These are phyloP conservation scores for Penicillium angulare DNA, from an alignment of 495 filamentous ascomycete genomes.

Conservation along the genomic window DNA sequence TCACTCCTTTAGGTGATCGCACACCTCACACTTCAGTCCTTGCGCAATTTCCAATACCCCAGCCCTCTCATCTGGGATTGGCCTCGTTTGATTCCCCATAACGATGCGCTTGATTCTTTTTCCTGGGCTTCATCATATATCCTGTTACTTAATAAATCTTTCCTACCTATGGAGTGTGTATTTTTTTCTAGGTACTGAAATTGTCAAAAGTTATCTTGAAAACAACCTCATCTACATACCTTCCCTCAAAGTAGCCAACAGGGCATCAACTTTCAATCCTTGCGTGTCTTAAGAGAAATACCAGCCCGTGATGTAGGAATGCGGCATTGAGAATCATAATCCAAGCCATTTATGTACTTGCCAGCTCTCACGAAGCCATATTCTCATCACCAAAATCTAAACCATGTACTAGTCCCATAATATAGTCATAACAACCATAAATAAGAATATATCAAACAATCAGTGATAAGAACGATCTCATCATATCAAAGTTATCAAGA, in stretches of 20 bases:
- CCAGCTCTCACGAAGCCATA: too few relatives aligned
- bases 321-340: too few relatives aligned
- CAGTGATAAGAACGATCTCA: too few relatives aligned
- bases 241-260: background rate
- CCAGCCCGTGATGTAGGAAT: too few relatives aligned
- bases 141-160: conserved; percentile 20
- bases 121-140: conserved; percentile 4
- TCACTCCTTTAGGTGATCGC: conserved; percentile 20
- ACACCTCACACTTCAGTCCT: conserved; percentile 10
- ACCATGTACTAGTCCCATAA: too few relatives aligned
- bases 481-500: too few relatives aligned
- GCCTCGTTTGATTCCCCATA: conserved; percentile 24
- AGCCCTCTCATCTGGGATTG: background rate
- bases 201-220: conserved; percentile 8
- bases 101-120: conserved; percentile 8
- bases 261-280: too few relatives aligned
- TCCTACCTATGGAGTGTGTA: conserved; percentile 1
- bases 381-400: too few relatives aligned
- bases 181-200: background rate
- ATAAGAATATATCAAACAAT: too few relatives aligned
- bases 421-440: too few relatives aligned
- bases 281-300: too few relatives aligned
- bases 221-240: background rate
- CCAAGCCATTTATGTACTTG: too few relatives aligned
- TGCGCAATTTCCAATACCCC: conserved; percentile 6